Evolutionary conservation across 2,329 filamentous ascomycete species (phyloP), one percentile per base, ranked within the genome.

Genomic region (Alternaria arborescens): DNA sequence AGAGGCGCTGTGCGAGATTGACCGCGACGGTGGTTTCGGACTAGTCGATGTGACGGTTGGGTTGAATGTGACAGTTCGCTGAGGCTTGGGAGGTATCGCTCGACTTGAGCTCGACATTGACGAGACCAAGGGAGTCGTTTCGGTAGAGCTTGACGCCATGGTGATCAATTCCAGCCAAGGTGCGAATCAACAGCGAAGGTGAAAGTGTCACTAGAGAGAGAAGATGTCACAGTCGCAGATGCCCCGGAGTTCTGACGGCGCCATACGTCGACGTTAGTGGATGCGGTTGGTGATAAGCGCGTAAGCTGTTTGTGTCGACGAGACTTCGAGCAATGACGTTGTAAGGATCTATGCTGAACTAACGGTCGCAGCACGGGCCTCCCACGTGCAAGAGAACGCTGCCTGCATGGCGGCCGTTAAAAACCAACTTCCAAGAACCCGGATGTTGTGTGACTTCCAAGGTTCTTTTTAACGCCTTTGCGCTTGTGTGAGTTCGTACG

Each of bases 11-110:
- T 74, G 71, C 30, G 73, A 68, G 41, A 76, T 51, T 8, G 75
- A 68, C 42, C 66, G 76, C 16, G 78, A 78, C 20, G 71, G 78
- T 68, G 74, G 71, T 65, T 70, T 75, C 60, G 78, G 77, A 62
- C 78, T 82, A 56, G 79, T 79, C 22, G 78, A 80, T n/a, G 79
- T 78, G 18, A 87, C 84, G 24, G 84, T 81, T 5, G 90, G 85
- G 74, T 92, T 91, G 82, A 94, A 94, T 14, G 91, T 93, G 71
- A 94, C 91, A 69, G 84, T 91, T 66, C 91, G 87, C 52, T 82
- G 71, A 16, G 84, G 81, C 68, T 78, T 81, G 6, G 75, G 60
- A 4, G 73, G 61, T 3, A 67, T 66, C 14, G 69, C 46, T 54
- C 64, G 68, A 30, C 66, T 54, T 32, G 69, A 61, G 55, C 74